Percentiles rank a stretch among this genome's conserved stretches.
phyloP scores from a whole-genome alignment of 1,284 basidiomycete species.

The Pseudozyma flocculosa region DNA sequence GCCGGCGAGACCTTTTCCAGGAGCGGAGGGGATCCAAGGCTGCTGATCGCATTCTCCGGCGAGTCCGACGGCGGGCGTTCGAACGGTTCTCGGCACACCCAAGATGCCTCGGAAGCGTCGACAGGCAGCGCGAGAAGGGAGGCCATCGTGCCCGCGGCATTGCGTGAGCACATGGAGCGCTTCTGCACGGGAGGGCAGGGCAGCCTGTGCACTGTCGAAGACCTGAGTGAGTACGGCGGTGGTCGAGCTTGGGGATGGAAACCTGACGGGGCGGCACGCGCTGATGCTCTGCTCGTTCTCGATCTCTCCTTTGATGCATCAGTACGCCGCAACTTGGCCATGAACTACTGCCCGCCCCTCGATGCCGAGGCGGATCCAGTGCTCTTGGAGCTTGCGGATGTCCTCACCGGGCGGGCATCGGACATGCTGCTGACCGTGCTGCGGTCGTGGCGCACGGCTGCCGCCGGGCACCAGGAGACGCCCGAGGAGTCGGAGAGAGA shows the following conservation, averaged over 20 bases:
- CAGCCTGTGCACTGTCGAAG: conserved; percentile 14
- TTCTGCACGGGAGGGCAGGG: conserved; percentile 2
- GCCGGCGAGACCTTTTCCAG: conserved; percentile 15
- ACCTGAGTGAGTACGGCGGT: background rate
- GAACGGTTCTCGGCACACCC: too few species aligned
- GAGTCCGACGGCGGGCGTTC: too few species aligned
- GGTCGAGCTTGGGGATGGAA: background rate
- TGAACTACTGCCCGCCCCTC: conserved; percentile 43
- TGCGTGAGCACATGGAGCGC: conserved; percentile 8
- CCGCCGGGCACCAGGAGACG: conserved; percentile 1
- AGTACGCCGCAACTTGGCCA: conserved; percentile 22
- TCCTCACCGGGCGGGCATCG: conserved; percentile 20
- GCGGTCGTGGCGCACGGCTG: conserved; percentile 10
- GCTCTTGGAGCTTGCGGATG: conserved; percentile 6
- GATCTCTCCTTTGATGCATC: background rate
- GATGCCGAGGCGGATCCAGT: conserved; percentile 10
- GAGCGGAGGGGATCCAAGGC: conserved; percentile 24
- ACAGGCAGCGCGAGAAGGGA: conserved; percentile 1
- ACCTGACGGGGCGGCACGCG: too few species aligned
- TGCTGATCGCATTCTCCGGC: conserved; percentile 25
- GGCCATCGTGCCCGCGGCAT: conserved; percentile 14
- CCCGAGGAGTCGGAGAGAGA: background rate
- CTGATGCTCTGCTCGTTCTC: too few species aligned
- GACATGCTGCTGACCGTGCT: conserved; percentile 25
- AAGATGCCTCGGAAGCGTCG: background rate